Evolutionary conservation across 2,329 filamentous ascomycete genomes (phyloP), one percentile per base, ranked within the genome.

Genomic region (Clonostachys sp.): DNA sequence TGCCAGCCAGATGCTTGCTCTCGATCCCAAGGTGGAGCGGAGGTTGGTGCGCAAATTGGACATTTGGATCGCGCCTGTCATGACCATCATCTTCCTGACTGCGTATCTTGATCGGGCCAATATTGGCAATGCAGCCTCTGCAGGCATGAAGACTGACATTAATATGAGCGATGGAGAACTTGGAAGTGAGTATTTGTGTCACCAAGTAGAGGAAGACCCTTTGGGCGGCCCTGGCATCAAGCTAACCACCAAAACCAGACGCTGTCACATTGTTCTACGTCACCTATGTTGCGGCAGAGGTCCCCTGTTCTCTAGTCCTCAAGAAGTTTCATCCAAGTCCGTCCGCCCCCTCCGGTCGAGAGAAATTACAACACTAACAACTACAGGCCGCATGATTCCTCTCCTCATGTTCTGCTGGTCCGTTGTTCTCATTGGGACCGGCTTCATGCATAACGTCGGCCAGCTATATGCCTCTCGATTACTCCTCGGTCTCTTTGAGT

Each of bases 401-500:
- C 20, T 41, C 34, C 48, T 50, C 34, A 61, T 83, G 33, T 53
- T 75, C 2, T 85, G 86, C 87, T 87, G 87, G 4, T 68, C 75
- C 9, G 76, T 74, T 44, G 89, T 89, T 85, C 75, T 83, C 1
- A 78, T 79, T 36, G 45, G 39, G 24, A 87, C 87, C 75, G 84
- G 85, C 4, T 79, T 88, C 43, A 76, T 82, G 6, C 70, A 76
- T 45, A 83, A 79, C 57, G 86, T 77, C 67, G 75, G 74, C 1
- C 81, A 82, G 0, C 68, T 89, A 14, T 81, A 87, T 72, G 80
- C 84, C 4, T 81, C 82, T 8, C 76, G 81, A 39, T 83, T 77
- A 77, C 89, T 89, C 57, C 72, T 91, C 1, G 88, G 88, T 20
- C 68, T 91, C 20, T 78, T 78, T 14, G 89, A 94, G 62, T 81